Evolutionary conservation across 164 flowering plant species (phyloP).

Genomic region (Litsea cubeba): DNA sequence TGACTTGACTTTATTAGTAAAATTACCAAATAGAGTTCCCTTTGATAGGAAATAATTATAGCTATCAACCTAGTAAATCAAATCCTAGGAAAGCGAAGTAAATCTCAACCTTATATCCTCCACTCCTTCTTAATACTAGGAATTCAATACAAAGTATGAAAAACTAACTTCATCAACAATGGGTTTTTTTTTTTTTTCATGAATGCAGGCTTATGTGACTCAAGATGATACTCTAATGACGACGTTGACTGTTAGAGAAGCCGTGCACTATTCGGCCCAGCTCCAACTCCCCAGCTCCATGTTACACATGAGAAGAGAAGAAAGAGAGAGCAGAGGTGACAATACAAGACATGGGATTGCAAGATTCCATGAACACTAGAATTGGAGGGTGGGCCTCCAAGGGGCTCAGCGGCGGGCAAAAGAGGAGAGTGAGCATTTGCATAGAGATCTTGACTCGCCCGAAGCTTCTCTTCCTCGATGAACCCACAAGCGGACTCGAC

Average conservation of each 20-base stretch:
- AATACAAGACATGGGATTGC: slow-evolving; percentile 59
- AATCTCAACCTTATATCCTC: background rate
- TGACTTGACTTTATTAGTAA: too few species aligned
- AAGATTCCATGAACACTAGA: slow-evolving; percentile 40
- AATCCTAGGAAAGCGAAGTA: too few species aligned
- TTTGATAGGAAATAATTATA: too few species aligned
- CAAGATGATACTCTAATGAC: slow-evolving; percentile 52
- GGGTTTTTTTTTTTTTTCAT: background rate
- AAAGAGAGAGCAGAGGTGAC: slow-evolving; percentile 42
- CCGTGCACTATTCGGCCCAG: slow-evolving; percentile 57
- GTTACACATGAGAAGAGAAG: slow-evolving; percentile 34
- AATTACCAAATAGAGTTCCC: too few species aligned
- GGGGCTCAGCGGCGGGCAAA: slow-evolving; percentile 63
- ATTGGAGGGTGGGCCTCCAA: slow-evolving; percentile 53
- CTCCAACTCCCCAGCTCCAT: slow-evolving; percentile 52
- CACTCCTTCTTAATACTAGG: background rate
- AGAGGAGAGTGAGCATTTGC: slow-evolving; percentile 59
- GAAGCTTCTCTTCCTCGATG: slow-evolving; percentile 56
- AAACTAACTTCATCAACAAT: background rate
- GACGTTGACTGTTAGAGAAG: slow-evolving; percentile 56
- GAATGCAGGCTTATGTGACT: slow-evolving; percentile 50
- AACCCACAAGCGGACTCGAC: slow-evolving; percentile 71
- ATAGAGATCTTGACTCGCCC: slow-evolving; percentile 54
- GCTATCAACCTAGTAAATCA: too few species aligned
- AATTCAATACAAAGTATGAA: background rate